These are phyloP conservation scores for Barnettozyma wickerhamii DNA, from an alignment of 805 yeast genomes.

Conservation along the genomic window DNA sequence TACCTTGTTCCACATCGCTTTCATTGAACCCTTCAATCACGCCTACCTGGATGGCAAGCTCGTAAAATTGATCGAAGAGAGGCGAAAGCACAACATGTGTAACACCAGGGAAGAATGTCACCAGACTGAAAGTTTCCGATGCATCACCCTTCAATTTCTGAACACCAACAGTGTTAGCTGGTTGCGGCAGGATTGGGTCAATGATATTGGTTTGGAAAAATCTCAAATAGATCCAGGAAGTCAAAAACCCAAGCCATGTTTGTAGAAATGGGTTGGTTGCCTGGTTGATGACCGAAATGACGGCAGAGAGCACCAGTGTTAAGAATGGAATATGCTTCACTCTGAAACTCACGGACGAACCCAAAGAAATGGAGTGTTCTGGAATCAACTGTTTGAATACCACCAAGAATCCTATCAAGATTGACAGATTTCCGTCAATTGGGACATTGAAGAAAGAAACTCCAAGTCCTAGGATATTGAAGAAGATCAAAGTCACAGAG, in stretches of 20 bases:
- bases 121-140: constrained; percentile 79
- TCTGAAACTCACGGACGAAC: constrained; percentile 48
- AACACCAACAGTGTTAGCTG: constrained; percentile 26
- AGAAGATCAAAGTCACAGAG: constrained; percentile 22
- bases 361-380: constrained; percentile 49
- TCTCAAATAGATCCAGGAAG: constrained; percentile 74
- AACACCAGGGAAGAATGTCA: constrained; percentile 76
- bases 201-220: constrained; percentile 60
- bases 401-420: constrained; percentile 55
- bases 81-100: constrained; percentile 48
- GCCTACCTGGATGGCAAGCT: constrained; percentile 37
- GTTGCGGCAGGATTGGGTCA: constrained; percentile 51
- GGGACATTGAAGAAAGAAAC: constrained; percentile 35
- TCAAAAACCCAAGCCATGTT: constrained; percentile 52
- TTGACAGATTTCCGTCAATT: constrained; percentile 49
- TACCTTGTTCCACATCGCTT: constrained; percentile 68
- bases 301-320: constrained; percentile 26
- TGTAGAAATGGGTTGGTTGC: constrained; percentile 53
- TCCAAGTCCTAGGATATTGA: constrained; percentile 20
- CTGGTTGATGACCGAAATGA: constrained; percentile 26
- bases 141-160: constrained; percentile 70
- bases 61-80: constrained; percentile 41
- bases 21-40: constrained; percentile 60
- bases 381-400: constrained; percentile 65
- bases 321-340: constrained; percentile 61